Base-by-base conservation (phyloP, 78 protist species). In the Bigelowiella natans region DNA sequence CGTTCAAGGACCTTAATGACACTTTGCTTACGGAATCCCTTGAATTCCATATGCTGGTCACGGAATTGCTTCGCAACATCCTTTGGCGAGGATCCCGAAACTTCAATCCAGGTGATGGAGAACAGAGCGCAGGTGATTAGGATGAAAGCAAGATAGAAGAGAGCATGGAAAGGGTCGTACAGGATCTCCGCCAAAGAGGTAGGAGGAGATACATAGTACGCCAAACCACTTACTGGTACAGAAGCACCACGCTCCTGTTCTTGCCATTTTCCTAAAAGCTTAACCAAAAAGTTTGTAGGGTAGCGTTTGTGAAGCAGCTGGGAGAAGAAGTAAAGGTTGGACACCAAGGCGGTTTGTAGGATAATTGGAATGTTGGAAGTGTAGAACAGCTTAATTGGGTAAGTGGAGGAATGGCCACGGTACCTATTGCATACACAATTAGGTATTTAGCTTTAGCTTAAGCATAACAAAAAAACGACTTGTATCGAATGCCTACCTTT, bases 331-430 rank as follows among this genome's bases (percentile, higher is more conserved):
- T 95, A 98, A 40, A 97, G 89, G 95, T 98, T 96, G 92, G 98
- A 93, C 31, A 97, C 95, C 38, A 98, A 94, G 63, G 99, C 99
- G 30, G 97, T 90, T 94, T 98, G 99, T 64, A 99, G 96, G 93
- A 98, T 98, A 95, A 98, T 97, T 86, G 99, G 99, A 91, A 98
- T 98, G 97, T 98, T 99, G 85, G 98, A 95, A 30, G 99, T 99
- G 98, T 99, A 99, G 97, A 99, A 98, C 86, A 99, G 96, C 94
- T 98, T 98, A 95, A 99, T 98, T 85, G 99, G 99, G 96, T 98
- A 98, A 1, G 94, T 37, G 31, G 95, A 97, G 82, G 89, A 88
- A 40, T 38, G 37, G 39, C 94, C 94, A 36, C 94, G 92, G 34
- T 3, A 89, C 82, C 39, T 29, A 63, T 1, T n/a, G n/a, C 18